Evolutionary conservation across 2,329 filamentous ascomycete species (phyloP).

Genomic region (Ambrosiella cleistominuta): DNA sequence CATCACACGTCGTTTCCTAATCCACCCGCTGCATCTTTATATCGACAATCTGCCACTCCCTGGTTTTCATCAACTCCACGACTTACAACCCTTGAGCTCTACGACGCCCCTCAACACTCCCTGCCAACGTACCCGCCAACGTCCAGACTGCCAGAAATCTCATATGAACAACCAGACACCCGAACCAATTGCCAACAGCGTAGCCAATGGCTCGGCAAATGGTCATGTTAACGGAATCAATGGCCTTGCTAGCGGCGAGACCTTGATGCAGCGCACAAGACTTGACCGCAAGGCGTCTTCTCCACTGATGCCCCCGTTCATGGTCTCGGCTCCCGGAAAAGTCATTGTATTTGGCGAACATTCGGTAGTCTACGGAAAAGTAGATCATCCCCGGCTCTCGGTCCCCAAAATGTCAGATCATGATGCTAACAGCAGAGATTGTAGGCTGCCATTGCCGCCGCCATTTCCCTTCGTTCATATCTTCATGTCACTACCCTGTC

Average conservation of each 20-base stretch:
- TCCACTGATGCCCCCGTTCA: constrained; percentile 72
- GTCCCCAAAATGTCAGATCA: background rate
- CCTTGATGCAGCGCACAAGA: constrained; percentile 21
- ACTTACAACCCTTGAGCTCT: background rate
- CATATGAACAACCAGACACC: constrained; percentile 7
- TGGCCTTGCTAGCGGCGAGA: constrained; percentile 20
- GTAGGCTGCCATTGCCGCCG: constrained; percentile 78
- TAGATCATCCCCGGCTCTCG: constrained; percentile 21
- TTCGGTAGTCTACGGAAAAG: constrained; percentile 93
- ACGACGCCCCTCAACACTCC: background rate
- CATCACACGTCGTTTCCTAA: background rate
- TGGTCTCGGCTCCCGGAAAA: constrained; percentile 95
- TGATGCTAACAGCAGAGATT: constrained; percentile 4
- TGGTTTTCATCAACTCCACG: background rate
- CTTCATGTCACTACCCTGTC: constrained; percentile 88
- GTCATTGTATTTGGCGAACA: constrained; percentile 98
- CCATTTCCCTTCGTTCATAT: constrained; percentile 89
- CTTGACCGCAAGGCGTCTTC: constrained; percentile 39
- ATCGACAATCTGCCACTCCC: constrained; percentile 1
- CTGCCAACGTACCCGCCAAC: background rate
- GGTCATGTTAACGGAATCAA: constrained; percentile 13
- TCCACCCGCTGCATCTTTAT: constrained; percentile 2
- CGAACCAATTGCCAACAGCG: constrained; percentile 4
- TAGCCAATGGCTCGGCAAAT: constrained; percentile 13
- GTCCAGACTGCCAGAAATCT: background rate